Evolutionary conservation across 768 basidiomycete species (phyloP).

Genomic region (Lentinula raphanica): DNA sequence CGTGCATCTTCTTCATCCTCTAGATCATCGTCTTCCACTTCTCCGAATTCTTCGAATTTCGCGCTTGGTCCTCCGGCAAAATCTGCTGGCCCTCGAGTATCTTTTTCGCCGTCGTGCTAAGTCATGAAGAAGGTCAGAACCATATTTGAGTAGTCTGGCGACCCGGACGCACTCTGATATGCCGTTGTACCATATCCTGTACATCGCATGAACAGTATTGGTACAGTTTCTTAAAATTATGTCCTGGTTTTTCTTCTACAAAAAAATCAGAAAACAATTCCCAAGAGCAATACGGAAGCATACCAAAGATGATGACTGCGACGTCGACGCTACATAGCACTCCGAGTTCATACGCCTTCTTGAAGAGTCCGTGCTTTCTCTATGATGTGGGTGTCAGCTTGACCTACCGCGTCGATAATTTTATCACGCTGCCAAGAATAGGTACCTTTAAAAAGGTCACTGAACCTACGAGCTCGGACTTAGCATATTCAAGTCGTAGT

Average conservation of each 20-base stretch:
- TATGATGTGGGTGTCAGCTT: conserved; percentile 27
- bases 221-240: conserved; percentile 69
- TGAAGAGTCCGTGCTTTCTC: conserved; percentile 89
- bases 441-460: conserved; percentile 85
- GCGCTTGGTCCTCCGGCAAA: conserved; percentile 32
- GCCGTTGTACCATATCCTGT: conserved; percentile 64
- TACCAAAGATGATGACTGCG: conserved; percentile 74
- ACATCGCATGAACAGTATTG: conserved; percentile 75
- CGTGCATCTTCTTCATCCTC: conserved; percentile 33
- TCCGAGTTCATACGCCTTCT: conserved; percentile 88
- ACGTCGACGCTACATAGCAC: conserved; percentile 87
- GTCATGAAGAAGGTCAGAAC: neutral
- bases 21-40: conserved; percentile 37
- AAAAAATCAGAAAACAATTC: conserved; percentile 34
- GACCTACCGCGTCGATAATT: conserved; percentile 21
- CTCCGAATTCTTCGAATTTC: conserved; percentile 28
- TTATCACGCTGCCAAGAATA: conserved; percentile 53
- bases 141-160: neutral
- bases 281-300: conserved; percentile 14
- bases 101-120: conserved; percentile 47
- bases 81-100: conserved; percentile 40
- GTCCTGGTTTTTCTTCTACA: conserved; percentile 70
- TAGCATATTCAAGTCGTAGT: neutral
- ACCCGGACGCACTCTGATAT: conserved; percentile 31
- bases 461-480: conserved; percentile 26